Conservation (phyloP, 345 rosid species). For the Nasturtium officinale region DNA sequence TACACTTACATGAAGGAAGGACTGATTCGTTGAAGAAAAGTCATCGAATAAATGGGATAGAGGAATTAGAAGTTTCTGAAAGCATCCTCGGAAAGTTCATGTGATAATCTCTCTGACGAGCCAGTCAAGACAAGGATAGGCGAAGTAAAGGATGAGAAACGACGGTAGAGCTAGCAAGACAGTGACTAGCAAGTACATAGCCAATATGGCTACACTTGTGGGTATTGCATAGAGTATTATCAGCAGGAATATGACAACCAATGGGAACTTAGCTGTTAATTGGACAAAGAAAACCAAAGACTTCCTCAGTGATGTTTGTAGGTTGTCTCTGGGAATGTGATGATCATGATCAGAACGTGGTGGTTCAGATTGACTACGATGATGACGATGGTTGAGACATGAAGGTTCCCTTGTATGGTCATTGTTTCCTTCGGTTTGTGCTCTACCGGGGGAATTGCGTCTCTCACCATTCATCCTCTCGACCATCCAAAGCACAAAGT, state of each 20-base stretch:
- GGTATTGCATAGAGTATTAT: conserved; percentile 84
- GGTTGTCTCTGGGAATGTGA: conserved; percentile 25
- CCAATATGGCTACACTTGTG: conserved; percentile 80
- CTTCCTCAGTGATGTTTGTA: conserved; percentile 61
- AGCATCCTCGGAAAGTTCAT: conserved; percentile 34
- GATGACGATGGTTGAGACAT: conserved; percentile 37
- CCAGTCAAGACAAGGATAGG: conserved; percentile 90
- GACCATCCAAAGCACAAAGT: conserved; percentile 92
- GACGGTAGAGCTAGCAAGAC: conserved; percentile 83
- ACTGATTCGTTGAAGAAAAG: conserved; percentile 5
- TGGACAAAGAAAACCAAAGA: conserved; percentile 74
- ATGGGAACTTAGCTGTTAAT: conserved; percentile 84
- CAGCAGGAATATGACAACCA: conserved; percentile 80
- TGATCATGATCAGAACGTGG: conserved; percentile 37
- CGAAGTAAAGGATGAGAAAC: conserved; percentile 81
- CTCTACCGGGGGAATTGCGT: conserved; percentile 46
- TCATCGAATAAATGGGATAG: conserved; percentile 12
- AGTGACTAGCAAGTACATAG: conserved; percentile 74
- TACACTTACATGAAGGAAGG: conserved; percentile 21
- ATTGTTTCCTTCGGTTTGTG: conserved; percentile 37
- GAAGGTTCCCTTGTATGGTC: conserved; percentile 45
- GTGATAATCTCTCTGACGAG: conserved; percentile 82
- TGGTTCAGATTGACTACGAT: conserved; percentile 46
- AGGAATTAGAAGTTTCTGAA: conserved; percentile 3
- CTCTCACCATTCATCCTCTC: conserved; percentile 86